Evolutionary conservation across 73 alveolate genomes (phyloP).

Genomic region (Paramecium biaurelia): DNA sequence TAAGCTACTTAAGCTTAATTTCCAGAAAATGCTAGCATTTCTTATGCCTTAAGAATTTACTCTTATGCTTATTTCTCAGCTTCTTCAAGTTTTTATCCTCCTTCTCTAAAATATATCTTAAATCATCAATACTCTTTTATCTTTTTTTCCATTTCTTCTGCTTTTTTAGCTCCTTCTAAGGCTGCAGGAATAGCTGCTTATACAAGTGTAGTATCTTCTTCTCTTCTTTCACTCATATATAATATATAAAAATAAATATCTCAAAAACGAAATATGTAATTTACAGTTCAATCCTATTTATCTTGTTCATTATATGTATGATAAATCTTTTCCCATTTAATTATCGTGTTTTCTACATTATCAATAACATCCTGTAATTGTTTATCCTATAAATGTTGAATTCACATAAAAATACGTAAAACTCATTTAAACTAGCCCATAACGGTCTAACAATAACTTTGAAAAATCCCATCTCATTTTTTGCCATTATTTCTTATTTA

Average conservation of each 20-base stretch:
- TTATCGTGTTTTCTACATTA: constrained; percentile 38
- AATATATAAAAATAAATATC: neutral
- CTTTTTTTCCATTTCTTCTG: neutral
- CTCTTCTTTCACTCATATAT: constrained; percentile 14
- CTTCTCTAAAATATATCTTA: neutral
- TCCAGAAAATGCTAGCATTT: neutral
- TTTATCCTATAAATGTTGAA: neutral
- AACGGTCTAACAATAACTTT: constrained; percentile 64
- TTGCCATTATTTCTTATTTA: constrained; percentile 42
- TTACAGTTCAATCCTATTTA: neutral
- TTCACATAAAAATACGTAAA: neutral
- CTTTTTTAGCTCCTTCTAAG: neutral
- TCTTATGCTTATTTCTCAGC: neutral
- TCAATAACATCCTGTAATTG: neutral
- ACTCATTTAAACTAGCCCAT: constrained; percentile 63
- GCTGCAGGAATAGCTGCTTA: constrained; percentile 22
- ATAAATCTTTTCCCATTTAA: constrained; percentile 28
- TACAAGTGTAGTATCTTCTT: neutral
- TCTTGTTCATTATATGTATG: neutral
- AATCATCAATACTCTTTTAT: neutral
- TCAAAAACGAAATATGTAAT: neutral
- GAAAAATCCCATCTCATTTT: constrained; percentile 57
- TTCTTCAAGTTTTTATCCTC: neutral
- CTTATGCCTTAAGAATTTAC: neutral
- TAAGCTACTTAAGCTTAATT: neutral